Evolutionary conservation across 148 eudicot genomes (phyloP), one percentile per base, ranked within the genome.

Genomic region (Pouteria glomerata): DNA sequence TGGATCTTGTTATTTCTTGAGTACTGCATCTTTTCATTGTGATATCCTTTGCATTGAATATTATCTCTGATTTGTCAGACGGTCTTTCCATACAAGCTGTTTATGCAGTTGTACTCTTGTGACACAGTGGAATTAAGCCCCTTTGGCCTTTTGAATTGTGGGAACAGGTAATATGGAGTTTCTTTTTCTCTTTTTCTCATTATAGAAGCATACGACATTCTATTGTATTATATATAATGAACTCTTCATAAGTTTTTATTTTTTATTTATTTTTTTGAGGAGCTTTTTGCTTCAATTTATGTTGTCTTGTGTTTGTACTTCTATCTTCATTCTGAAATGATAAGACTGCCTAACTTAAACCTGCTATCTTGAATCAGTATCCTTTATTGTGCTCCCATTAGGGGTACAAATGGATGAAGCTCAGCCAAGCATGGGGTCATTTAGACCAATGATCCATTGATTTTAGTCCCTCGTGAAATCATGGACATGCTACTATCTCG

Each of bases 131-230:
- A 57, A 27, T 16, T 57, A 29, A 26, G 19, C 18, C 62, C 62
- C 19, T 57, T 57, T 57, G 62, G 62, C 62, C 62, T 57, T 27
- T 18, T 57, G 62, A 57, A 57, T 35, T 57, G 62, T 29, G 62
- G 62, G 62, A 57, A 57, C 35, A 57, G 62, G 62, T 57, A 57
- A 27, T 57, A 57, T 29, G 26, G 57, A 53, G 57, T 53, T 53
- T 53, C 44, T 39, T 10, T 39, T 10, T 39, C 44, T 39, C 21
- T 5, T 53, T 4, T 0, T 24, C 62, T 57, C 18, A 53, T 53
- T 11, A 23, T 15, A 26, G 33, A 4, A 0, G 35, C 34, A 57
- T 18, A 29, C 29, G 29, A 57, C 29, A 57, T 26, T 57, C 1
- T 23, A 8, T n/a, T 26, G 0, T 53, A 19, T 53, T 26, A 27